Evolutionary conservation across 164 flowering plant genomes (phyloP).

Genomic region (Annona squamosa): DNA sequence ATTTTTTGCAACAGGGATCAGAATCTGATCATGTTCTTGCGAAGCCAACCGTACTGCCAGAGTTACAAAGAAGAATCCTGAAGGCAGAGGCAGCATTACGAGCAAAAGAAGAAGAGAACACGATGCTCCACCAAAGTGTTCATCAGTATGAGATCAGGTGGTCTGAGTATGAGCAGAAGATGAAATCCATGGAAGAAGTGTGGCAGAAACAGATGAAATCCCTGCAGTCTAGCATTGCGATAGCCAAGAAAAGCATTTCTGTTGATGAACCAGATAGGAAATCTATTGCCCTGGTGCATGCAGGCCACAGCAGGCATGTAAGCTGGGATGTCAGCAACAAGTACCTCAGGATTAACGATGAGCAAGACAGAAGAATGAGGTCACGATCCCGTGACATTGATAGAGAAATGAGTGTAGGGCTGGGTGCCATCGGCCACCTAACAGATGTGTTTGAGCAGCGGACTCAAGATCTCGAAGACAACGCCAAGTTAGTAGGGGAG

Average conservation of each 20-base stretch:
- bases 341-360: slow-evolving; percentile 16
- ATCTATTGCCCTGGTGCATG: slow-evolving; percentile 67
- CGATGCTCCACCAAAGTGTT: slow-evolving; percentile 77
- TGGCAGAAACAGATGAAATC: slow-evolving; percentile 99
- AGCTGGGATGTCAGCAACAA: slow-evolving; percentile 50
- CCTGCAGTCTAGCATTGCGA: slow-evolving; percentile 83
- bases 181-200: slow-evolving; percentile 98
- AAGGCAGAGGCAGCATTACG: slow-evolving; percentile 85
- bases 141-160: slow-evolving; percentile 90
- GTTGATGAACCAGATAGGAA: slow-evolving; percentile 61
- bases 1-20: slow-evolving; percentile 36
- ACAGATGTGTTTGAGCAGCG: slow-evolving; percentile 92
- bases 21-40: slow-evolving; percentile 71
- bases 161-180: slow-evolving; percentile 88
- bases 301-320: slow-evolving; percentile 38
- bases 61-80: slow-evolving; percentile 78
- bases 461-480: slow-evolving; percentile 82
- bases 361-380: slow-evolving; percentile 49
- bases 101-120: slow-evolving; percentile 88
- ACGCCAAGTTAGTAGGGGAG: slow-evolving; percentile 92
- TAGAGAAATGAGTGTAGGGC: slow-evolving; percentile 55
- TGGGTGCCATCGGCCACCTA: slow-evolving; percentile 71
- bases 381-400: slow-evolving; percentile 21
- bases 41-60: slow-evolving; percentile 75
- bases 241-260: slow-evolving; percentile 83